Evolutionary conservation across 2,329 filamentous ascomycete genomes (phyloP).

Genomic region (Botryotinia convoluta): DNA sequence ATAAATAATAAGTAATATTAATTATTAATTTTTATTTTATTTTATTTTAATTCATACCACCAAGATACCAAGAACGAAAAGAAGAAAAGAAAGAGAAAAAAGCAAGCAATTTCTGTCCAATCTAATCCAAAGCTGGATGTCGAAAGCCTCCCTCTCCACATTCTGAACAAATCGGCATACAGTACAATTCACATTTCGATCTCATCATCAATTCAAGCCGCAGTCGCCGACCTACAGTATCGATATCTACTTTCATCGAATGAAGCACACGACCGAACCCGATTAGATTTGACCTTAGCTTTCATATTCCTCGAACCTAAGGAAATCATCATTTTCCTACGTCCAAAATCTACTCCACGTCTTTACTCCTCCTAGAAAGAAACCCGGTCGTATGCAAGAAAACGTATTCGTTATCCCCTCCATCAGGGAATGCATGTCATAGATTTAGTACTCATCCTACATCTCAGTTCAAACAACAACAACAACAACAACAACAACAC

Average conservation of each 20-base stretch:
- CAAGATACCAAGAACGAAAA: background rate
- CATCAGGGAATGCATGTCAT: slow-evolving; percentile 20
- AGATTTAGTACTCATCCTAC: slow-evolving; percentile 16
- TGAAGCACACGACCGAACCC: slow-evolving; percentile 16
- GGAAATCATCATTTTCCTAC: background rate
- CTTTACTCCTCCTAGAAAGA: slow-evolving; percentile 1
- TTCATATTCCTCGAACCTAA: background rate
- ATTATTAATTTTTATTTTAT: too few species aligned
- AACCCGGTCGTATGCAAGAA: slow-evolving; percentile 14
- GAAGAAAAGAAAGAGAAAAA: background rate
- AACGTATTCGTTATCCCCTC: slow-evolving; percentile 15
- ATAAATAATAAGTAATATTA: too few species aligned
- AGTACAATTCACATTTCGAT: slow-evolving; percentile 18
- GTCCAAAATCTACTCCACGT: slow-evolving; percentile 5
- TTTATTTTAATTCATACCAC: background rate
- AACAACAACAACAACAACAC: slow-evolving; percentile 18
- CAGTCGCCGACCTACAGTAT: slow-evolving; percentile 18
- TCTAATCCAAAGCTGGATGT: slow-evolving; percentile 1
- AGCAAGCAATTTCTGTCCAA: background rate
- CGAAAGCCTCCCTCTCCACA: slow-evolving; percentile 19
- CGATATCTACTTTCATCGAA: slow-evolving; percentile 10
- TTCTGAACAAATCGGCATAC: slow-evolving; percentile 10
- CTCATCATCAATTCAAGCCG: slow-evolving; percentile 8
- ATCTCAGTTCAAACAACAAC: slow-evolving; percentile 17
- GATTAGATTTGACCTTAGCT: slow-evolving; percentile 7